These are phyloP conservation scores for Persicaria tinctoria DNA, from an alignment of 148 eudicot genomes.

Conservation along the genomic window DNA sequence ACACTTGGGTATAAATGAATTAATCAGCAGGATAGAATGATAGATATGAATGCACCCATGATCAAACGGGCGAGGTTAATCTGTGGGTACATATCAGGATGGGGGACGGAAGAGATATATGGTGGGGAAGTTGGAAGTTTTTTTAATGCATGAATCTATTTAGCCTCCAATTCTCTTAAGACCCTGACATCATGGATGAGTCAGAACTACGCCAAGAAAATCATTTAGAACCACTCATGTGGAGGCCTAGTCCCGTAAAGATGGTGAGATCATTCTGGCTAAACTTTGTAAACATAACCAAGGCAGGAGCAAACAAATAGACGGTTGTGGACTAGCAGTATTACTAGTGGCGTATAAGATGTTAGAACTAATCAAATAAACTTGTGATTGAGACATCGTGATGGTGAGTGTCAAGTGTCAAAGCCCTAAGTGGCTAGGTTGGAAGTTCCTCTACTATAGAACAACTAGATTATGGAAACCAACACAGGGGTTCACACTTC, in stretches of 20 bases:
- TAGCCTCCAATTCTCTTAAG: neutral
- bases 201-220: neutral
- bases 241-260: neutral
- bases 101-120: neutral
- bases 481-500: too few relatives aligned
- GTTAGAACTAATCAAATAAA: too few relatives aligned
- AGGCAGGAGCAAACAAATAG: neutral
- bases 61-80: neutral
- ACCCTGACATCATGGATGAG: conserved; percentile 1
- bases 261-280: neutral
- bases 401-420: too few relatives aligned
- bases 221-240: conserved; percentile 8
- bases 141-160: neutral
- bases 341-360: neutral
- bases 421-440: too few relatives aligned
- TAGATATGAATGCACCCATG: neutral
- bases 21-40: neutral
- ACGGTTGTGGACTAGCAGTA: neutral
- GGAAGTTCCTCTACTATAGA: too few relatives aligned
- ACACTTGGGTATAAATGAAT: conserved; percentile 1
- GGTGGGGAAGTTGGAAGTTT: neutral
- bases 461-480: too few relatives aligned
- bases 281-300: neutral
- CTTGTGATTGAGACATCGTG: too few relatives aligned
- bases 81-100: neutral